Evolutionary conservation across 2,329 filamentous ascomycete species (phyloP), one percentile per base, ranked within the genome.

Genomic region (Helminthosporium solani): DNA sequence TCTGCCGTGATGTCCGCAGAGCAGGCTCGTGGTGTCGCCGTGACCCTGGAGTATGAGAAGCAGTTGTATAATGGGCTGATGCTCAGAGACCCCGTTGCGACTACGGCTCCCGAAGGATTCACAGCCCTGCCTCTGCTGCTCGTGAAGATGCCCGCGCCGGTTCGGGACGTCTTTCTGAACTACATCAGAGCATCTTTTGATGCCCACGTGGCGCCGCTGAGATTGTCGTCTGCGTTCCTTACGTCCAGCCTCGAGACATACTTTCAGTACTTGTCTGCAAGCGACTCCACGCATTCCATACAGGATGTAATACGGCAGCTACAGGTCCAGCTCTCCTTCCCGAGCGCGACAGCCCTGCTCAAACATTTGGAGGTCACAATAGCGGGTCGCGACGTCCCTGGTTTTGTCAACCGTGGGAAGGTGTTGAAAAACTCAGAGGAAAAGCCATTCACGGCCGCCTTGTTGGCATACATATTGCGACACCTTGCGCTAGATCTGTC

Each of bases 261-360:
- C 49, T 75, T 92, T 44, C 82, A 80, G 12, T 74, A 80, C 46
- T 72, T 91, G 12, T 73, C 78, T 3, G 51, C 62, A 21, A 36
- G 34, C 40, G 45, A 43, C 42, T 66, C 66, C 3, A 63, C 60
- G 2, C 61, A 67, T 42, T 47, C 60, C 4, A 64, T 69, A 11
- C 53, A 56, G 28, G 56, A 66, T 43, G 51, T 66, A 14, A 56
- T 71, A 33, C 56, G 61, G 8, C 60, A 65, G 42, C 52, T 72
- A n/a, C 61, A 65, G 18, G 43, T 72, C 14, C 68, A 70, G 40
- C 57, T 72, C 12, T 51, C 62, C 27, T 71, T 71, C 23, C 60
- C 63, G 2, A 56, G 44, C 11, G 53, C 52, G 5, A 62, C 64
- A 2, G 53, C 51, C 2, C 44, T 66, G 5, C 59, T 77, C 30